A percentile compares a stretch with the other conserved stretches of the same genome.
phyloP scores from a whole-genome alignment of 2,329 filamentous ascomycete species.

The Neonectria coccinea region DNA sequence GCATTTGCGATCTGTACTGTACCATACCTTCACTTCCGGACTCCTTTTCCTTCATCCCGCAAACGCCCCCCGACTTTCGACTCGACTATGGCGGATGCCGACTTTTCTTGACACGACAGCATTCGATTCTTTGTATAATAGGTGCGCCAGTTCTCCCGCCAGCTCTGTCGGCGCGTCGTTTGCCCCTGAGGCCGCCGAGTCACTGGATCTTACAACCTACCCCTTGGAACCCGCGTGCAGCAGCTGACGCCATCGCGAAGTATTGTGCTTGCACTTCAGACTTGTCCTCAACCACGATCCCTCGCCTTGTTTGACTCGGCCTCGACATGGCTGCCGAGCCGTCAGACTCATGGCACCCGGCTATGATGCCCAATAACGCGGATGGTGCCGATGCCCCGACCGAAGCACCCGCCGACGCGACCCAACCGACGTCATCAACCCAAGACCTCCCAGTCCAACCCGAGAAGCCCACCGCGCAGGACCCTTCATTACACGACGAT shows the following conservation, averaged over 20 bases:
- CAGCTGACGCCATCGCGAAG: slow-evolving; percentile 43
- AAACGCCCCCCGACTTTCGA: slow-evolving; percentile 13
- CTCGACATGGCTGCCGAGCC: slow-evolving; percentile 53
- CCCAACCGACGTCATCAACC: slow-evolving; percentile 41
- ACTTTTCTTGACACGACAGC: slow-evolving; percentile 31
- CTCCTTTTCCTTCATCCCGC: slow-evolving; percentile 38
- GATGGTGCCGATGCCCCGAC: slow-evolving; percentile 37
- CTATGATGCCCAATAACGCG: slow-evolving; percentile 53
- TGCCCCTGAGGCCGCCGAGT: slow-evolving; percentile 37
- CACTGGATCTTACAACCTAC: slow-evolving; percentile 16
- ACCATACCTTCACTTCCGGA: slow-evolving; percentile 33
- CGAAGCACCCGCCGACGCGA: slow-evolving; percentile 31
- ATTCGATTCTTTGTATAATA: slow-evolving; percentile 44
- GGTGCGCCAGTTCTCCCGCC: slow-evolving; percentile 32
- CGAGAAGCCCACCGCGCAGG: slow-evolving; percentile 21
- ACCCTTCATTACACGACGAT: slow-evolving; percentile 31
- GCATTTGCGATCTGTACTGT: slow-evolving; percentile 46
- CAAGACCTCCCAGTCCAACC: slow-evolving; percentile 29
- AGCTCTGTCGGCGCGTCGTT: slow-evolving; percentile 12
- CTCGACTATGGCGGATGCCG: slow-evolving; percentile 39
- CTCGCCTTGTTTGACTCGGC: slow-evolving; percentile 32
- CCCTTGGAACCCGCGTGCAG: slow-evolving; percentile 40
- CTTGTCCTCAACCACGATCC: slow-evolving; percentile 31
- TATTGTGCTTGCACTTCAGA: slow-evolving; percentile 37
- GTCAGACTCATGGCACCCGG: slow-evolving; percentile 55